Evolutionary conservation across 805 yeast genomes (phyloP).

Genomic region (Cephaloascus albidus): DNA sequence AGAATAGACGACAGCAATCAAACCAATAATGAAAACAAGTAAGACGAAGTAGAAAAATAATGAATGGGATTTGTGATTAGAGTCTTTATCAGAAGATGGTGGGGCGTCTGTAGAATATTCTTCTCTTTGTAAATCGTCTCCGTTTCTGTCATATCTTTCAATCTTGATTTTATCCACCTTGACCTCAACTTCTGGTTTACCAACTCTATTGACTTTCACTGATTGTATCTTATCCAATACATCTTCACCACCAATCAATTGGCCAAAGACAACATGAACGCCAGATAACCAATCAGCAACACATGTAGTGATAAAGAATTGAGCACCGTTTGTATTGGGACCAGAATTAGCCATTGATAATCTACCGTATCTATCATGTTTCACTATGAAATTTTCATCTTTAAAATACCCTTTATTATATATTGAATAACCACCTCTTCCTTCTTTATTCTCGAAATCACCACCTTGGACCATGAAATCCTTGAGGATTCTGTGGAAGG

Average conservation of each 20-base stretch:
- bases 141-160: not conserved
- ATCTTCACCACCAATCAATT: slow-evolving; percentile 58
- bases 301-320: slow-evolving; percentile 59
- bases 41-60: too few species aligned
- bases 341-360: slow-evolving; percentile 45
- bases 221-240: slow-evolving; percentile 52
- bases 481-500: slow-evolving; percentile 67
- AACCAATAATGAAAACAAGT: too few species aligned
- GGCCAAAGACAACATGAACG: slow-evolving; percentile 71
- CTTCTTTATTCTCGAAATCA: slow-evolving; percentile 57
- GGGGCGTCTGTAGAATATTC: too few species aligned
- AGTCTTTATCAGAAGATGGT: too few species aligned
- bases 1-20: too few species aligned
- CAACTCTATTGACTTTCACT: slow-evolving; percentile 30
- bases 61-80: too few species aligned
- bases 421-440: slow-evolving; percentile 74
- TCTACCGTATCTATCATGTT: slow-evolving; percentile 38
- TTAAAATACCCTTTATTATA: slow-evolving; percentile 56
- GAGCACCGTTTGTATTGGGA: slow-evolving; percentile 53
- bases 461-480: slow-evolving; percentile 86
- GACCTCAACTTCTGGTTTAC: slow-evolving; percentile 35
- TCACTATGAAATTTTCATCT: slow-evolving; percentile 59
- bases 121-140: too few species aligned
- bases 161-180: slow-evolving; percentile 17
- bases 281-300: slow-evolving; percentile 47